Base-by-base conservation (phyloP, 768 basidiomycete species). In the Paxillus ammoniavirescens region DNA sequence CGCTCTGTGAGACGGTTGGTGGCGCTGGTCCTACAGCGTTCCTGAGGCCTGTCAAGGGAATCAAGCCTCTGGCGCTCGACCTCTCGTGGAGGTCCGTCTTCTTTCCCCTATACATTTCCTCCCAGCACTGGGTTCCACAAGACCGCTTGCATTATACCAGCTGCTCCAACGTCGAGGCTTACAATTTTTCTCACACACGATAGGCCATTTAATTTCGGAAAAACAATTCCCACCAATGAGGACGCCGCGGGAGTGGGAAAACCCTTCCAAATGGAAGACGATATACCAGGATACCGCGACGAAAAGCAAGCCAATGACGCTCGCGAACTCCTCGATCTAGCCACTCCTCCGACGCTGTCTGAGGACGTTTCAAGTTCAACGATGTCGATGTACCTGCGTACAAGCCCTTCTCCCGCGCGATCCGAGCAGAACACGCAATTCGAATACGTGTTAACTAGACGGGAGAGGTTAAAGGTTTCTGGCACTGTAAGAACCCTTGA, bases 11-110 rank as follows among this genome's bases (percentile, higher is more conserved):
- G 36, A 33, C 18, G 18, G 42, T 7, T 15, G 45, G 38, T 23
- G 15, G 43, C 18, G 17, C 53, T 21, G 53, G 38, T 57, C 35
- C 48, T 13, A 31, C 21, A 18, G 49, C 47, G 12, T 63, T 76
- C 50, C 58, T 87, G 57, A 80, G 75, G 64, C 81, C 81, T 57
- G 77, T 75, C 14, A 84, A 81, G 61, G 87, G 87, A 2, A 65
- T 82, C 18, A 77, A 80, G 50, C 74, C 85, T 4, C 71, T 89
- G 4, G 73, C 77, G 18, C 72, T 89, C 13, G 76, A 81, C 31
- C 69, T 91, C 47, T 82, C 84, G 13, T 90, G 88, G 88, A 77
- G 79, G 87, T 87, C 53, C 46, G 78, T 73, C 35, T 47, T 48
- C 33, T 46, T 47, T 50, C 35, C 18, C 50, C 31, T 26, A 10